phyloP scores from a whole-genome alignment of 1,284 basidiomycete genomes.

The Austroboletus novae-zelandiae region DNA sequence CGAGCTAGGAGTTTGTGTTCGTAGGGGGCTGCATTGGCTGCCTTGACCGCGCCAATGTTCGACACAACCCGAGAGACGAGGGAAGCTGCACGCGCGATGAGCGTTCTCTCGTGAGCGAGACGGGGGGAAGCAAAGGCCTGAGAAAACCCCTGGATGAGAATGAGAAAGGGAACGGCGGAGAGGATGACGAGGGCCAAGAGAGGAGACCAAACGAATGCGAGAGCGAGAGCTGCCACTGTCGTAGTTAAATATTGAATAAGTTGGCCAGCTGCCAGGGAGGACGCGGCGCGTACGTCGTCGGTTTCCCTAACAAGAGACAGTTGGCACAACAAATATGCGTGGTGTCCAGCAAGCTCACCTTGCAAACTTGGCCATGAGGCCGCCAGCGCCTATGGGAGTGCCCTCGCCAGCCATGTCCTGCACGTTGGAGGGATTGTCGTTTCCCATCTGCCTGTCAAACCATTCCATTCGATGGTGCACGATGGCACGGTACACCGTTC shows the following conservation, averaged over 20 bases:
- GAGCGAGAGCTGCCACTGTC: constrained; percentile 72
- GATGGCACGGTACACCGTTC: constrained; percentile 70
- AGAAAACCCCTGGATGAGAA: constrained; percentile 73
- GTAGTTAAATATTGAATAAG: constrained; percentile 82
- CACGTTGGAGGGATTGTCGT: constrained; percentile 43
- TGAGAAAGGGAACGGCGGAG: constrained; percentile 82
- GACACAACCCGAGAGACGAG: constrained; percentile 77
- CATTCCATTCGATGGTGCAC: constrained; percentile 76
- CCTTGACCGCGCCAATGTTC: constrained; percentile 91
- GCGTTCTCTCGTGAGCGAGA: constrained; percentile 64
- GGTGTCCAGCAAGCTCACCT: constrained; percentile 50
- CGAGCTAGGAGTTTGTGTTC: constrained; percentile 54
- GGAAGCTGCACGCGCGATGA: constrained; percentile 71
- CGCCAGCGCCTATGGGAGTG: constrained; percentile 77
- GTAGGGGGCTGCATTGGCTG: constrained; percentile 80
- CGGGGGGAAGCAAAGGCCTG: constrained; percentile 69
- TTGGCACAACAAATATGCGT: neutral
- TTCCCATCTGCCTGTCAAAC: constrained; percentile 84
- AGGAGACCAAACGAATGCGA: constrained; percentile 83
- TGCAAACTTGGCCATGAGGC: constrained; percentile 92
- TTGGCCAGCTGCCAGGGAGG: constrained; percentile 75
- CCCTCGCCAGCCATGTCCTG: constrained; percentile 46
- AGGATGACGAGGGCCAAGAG: constrained; percentile 89
- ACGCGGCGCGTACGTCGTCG: constrained; percentile 87
- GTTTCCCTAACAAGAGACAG: constrained; percentile 75